Evolutionary conservation across 164 flowering plant species (phyloP).

Genomic region (Platanus orientalis): DNA sequence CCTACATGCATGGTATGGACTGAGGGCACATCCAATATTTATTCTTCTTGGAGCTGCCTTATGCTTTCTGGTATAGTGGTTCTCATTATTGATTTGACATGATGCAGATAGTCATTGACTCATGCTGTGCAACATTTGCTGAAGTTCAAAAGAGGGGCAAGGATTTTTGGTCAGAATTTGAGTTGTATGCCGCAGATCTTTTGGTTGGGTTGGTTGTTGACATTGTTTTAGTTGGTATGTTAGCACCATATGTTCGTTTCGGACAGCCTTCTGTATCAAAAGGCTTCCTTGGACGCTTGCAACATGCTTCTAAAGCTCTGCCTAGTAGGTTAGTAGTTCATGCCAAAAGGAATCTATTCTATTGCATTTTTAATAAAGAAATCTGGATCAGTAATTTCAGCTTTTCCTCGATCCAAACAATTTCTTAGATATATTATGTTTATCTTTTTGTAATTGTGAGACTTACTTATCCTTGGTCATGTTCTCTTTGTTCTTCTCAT

Average conservation of each 20-base stretch:
- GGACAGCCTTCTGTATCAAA: constrained; percentile 59
- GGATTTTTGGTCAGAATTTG: constrained; percentile 96
- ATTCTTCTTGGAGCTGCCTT: not conserved
- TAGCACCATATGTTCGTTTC: constrained; percentile 89
- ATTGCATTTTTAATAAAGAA: not conserved
- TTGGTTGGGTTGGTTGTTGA: constrained; percentile 80
- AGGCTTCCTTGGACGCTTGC: constrained; percentile 64
- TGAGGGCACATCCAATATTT: too few relatives aligned
- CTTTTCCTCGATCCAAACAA: not conserved
- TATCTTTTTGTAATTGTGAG: not conserved
- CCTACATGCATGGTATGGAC: too few relatives aligned
- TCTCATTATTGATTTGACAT: constrained; percentile 2
- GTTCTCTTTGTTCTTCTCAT: not conserved
- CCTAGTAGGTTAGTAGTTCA: constrained; percentile 70
- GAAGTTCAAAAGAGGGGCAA: constrained; percentile 93
- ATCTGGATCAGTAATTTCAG: not conserved
- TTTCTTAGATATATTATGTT: not conserved
- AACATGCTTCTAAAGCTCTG: constrained; percentile 56
- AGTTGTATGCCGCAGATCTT: constrained; percentile 83
- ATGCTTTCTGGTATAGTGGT: not conserved
- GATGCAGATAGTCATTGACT: constrained; percentile 82
- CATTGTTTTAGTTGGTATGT: constrained; percentile 81
- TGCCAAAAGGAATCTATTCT: not conserved
- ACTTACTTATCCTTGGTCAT: not conserved
- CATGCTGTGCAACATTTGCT: constrained; percentile 96